These are phyloP conservation scores for Zygosaccharomyces rouxii DNA, from an alignment of 805 yeast genomes.

Conservation along the genomic window DNA sequence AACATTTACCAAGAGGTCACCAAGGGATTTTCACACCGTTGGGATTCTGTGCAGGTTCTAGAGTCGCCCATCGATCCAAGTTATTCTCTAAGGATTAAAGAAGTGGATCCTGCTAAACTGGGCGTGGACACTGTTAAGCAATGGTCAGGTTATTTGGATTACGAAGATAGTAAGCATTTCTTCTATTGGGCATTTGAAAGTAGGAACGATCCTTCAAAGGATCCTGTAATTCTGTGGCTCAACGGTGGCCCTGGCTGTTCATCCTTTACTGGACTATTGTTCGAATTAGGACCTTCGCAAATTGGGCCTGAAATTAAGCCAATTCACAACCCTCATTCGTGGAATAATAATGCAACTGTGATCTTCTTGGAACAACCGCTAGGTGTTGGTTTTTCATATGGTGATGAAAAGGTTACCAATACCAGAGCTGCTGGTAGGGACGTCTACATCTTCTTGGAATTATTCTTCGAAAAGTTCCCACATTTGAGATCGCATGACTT, in stretches of 20 bases:
- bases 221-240: slow-evolving; percentile 83
- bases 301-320: slow-evolving; percentile 64
- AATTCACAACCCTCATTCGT: slow-evolving; percentile 74
- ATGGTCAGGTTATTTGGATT: slow-evolving; percentile 78
- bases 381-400: slow-evolving; percentile 85
- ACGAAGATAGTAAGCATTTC: slow-evolving; percentile 72
- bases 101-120: slow-evolving; percentile 37
- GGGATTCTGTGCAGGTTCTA: slow-evolving; percentile 1
- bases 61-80: slow-evolving; percentile 15
- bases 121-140: slow-evolving; percentile 80
- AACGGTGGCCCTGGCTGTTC: slow-evolving; percentile 98
- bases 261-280: slow-evolving; percentile 81
- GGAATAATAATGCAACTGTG: slow-evolving; percentile 89
- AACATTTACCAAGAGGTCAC: slow-evolving; percentile 9
- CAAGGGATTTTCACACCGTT: background rate
- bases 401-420: slow-evolving; percentile 55
- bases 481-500: slow-evolving; percentile 53
- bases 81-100: slow-evolving; percentile 25
- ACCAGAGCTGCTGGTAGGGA: slow-evolving; percentile 85
- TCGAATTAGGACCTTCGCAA: slow-evolving; percentile 87
- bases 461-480: slow-evolving; percentile 83
- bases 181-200: slow-evolving; percentile 94
- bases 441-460: slow-evolving; percentile 74
- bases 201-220: slow-evolving; percentile 77
- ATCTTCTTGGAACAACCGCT: slow-evolving; percentile 93